Base-by-base conservation (phyloP, 345 rosid species). In the Dipteronia dyeriana region DNA sequence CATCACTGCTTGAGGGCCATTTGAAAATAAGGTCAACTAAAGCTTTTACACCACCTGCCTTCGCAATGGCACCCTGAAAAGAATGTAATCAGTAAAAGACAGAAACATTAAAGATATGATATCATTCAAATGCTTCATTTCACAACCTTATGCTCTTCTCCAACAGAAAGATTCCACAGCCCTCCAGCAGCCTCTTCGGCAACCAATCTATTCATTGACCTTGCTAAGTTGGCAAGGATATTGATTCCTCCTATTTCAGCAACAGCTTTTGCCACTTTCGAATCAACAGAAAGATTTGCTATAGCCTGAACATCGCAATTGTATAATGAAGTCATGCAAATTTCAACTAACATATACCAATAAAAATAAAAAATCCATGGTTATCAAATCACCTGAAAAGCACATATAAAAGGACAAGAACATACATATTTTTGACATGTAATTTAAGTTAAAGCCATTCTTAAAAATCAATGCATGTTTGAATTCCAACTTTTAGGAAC, bases 141-240 rank as follows among this genome's bases (percentile, higher is more conserved):
- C n/a, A 63, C 73, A 76, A 82, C 88, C 86, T 82, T 85, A 76
- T 78, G 88, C 68, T 85, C 86, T 78, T 82, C 88, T 78, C 88
- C 88, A 39, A 85, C 84, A 20, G 88, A 85, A 74, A 85, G 84
- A 70, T 82, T 85, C 86, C 88, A 85, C 4, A 85, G 77, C 26
- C 88, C 88, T 66, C 86, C 88, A 45, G 81, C 82, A 73, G 79
- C 88, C 81, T 82, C 88, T 81, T 85, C 88, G 1, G 81, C 88
- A 29, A 83, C 81, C 65, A 79, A 61, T 75, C 77, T 80, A 63
- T 85, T 83, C 75, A 65, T 80, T 49, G 88, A 85, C 76, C 79
- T 76, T 3, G 84, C 83, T 63, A 85, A 74, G 41, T 66, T 38
- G 31, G 86, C 69, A 62, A 85, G 84, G 75, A 85, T 66, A 67